Evolutionary conservation across 805 yeast genomes (phyloP).

Genomic region (Blastobotrys mokoenaii): DNA sequence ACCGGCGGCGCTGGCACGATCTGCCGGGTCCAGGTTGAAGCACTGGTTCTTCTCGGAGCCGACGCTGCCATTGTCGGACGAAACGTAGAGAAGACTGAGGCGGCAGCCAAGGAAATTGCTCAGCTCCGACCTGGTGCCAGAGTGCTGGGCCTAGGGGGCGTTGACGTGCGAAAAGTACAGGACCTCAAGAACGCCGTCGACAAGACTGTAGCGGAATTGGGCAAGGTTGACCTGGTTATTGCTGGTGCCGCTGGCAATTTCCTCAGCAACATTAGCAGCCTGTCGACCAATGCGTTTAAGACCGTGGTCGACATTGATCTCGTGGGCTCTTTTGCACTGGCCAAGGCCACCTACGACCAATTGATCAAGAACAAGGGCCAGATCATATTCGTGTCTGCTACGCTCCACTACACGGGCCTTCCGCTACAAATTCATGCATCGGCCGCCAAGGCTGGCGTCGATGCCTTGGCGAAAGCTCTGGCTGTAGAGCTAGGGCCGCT

Average conservation of each 20-base stretch:
- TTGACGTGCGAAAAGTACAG: conserved; percentile 70
- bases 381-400: conserved; percentile 74
- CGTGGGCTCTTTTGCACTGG: conserved; percentile 82
- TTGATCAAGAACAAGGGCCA: conserved; percentile 61
- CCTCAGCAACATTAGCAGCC: conserved; percentile 64
- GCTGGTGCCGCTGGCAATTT: conserved; percentile 98
- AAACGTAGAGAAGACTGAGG: conserved; percentile 52
- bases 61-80: conserved; percentile 82
- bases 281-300: conserved; percentile 81
- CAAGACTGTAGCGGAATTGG: conserved; percentile 56
- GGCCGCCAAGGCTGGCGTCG: conserved; percentile 95
- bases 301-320: conserved; percentile 81
- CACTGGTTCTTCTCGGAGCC: conserved; percentile 75
- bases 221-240: conserved; percentile 76
- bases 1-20: conserved; percentile 98
- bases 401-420: conserved; percentile 81
- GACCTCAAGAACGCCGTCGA: conserved; percentile 57
- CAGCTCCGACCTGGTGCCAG: conserved; percentile 47
- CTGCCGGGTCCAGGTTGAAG: conserved; percentile 83
- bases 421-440: conserved; percentile 87
- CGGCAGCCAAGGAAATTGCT: conserved; percentile 61
- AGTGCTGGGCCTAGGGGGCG: conserved; percentile 61
- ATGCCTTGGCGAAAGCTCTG: conserved; percentile 71
- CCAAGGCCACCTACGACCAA: conserved; percentile 68
- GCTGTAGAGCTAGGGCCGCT: conserved; percentile 90